Conservation (phyloP, 495 filamentous ascomycete species). For the Penicillium herquei region DNA sequence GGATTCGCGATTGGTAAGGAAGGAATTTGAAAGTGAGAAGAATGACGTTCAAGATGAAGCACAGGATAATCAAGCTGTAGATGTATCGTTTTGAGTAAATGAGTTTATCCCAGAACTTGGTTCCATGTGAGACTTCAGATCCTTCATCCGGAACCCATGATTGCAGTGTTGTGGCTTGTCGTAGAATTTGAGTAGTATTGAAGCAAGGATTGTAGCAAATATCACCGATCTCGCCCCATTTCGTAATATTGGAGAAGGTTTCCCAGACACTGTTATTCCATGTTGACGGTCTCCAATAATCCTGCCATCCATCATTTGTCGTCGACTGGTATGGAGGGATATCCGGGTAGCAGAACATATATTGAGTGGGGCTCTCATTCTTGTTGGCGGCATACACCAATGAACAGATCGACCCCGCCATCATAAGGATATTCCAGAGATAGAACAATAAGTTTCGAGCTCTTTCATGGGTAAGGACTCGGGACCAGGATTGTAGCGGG, state of each 20-base stretch:
- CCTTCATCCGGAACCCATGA: conserved; percentile 7
- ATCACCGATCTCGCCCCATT: conserved; percentile 21
- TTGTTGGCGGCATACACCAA: conserved; percentile 22
- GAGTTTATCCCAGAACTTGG: conserved; percentile 18
- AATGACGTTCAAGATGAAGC: conserved; percentile 24
- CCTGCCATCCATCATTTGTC: conserved; percentile 31
- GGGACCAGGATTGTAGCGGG: conserved; percentile 36
- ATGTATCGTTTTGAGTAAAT: conserved; percentile 33
- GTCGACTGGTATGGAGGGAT: conserved; percentile 19
- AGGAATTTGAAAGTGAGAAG: conserved; percentile 25
- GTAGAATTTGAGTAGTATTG: conserved; percentile 31
- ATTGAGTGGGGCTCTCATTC: conserved; percentile 21
- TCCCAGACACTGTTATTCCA: conserved; percentile 35
- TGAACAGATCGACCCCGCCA: conserved; percentile 29
- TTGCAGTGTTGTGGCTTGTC: conserved; percentile 18
- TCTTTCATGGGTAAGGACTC: conserved; percentile 23
- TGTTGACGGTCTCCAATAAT: conserved; percentile 18
- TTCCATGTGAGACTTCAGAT: conserved; percentile 5
- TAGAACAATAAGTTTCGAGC: conserved; percentile 28
- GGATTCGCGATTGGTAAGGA: conserved; percentile 28
- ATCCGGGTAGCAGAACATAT: conserved; percentile 35
- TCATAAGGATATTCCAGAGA: conserved; percentile 33
- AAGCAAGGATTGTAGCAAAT: conserved; percentile 37
- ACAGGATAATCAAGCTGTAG: conserved; percentile 31
- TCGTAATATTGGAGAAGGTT: conserved; percentile 23